These are phyloP conservation scores for Thermothelomyces thermophilus DNA, from an alignment of 2,329 filamentous ascomycete genomes.

Conservation along the genomic window DNA sequence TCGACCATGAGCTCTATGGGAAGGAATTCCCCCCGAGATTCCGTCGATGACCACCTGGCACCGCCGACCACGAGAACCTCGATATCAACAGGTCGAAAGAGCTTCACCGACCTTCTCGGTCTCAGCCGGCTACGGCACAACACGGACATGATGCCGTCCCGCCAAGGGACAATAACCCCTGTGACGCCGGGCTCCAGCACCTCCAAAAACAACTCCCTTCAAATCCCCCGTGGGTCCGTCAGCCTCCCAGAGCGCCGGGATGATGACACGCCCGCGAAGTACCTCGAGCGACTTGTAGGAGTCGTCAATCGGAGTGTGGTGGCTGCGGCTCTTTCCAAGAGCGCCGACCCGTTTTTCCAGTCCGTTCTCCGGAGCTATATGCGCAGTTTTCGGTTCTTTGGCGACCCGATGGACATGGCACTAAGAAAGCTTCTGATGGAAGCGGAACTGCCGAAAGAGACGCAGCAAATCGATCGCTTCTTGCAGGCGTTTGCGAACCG, in stretches of 20 bases:
- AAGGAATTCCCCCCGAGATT: conserved; percentile 44
- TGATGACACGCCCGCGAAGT: conserved; percentile 84
- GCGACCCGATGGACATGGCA: conserved; percentile 96
- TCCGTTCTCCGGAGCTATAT: conserved; percentile 90
- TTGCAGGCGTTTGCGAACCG: conserved; percentile 91
- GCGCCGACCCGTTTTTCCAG: conserved; percentile 74
- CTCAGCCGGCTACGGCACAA: conserved; percentile 74
- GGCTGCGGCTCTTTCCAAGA: conserved; percentile 78
- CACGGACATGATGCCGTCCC: conserved; percentile 60
- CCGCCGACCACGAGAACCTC: conserved; percentile 69
- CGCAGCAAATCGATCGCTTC: conserved; percentile 93
- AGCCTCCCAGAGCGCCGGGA: conserved; percentile 73
- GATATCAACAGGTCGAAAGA: conserved; percentile 84
- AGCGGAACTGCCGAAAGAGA: conserved; percentile 91
- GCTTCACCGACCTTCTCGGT: conserved; percentile 82
- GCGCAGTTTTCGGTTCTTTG: conserved; percentile 90
- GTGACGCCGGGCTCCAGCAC: conserved; percentile 61
- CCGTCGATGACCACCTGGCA: conserved; percentile 62
- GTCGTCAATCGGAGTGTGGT: conserved; percentile 74
- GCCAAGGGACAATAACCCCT: conserved; percentile 62
- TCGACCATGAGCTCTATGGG: conserved; percentile 83
- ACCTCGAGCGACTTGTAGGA: conserved; percentile 76
- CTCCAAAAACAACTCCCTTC: conserved; percentile 80
- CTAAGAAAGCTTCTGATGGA: conserved; percentile 94
- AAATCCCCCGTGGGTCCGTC: conserved; percentile 64